Evolutionary conservation across 805 yeast genomes (phyloP).

Genomic region (Candida jianshihensis): DNA sequence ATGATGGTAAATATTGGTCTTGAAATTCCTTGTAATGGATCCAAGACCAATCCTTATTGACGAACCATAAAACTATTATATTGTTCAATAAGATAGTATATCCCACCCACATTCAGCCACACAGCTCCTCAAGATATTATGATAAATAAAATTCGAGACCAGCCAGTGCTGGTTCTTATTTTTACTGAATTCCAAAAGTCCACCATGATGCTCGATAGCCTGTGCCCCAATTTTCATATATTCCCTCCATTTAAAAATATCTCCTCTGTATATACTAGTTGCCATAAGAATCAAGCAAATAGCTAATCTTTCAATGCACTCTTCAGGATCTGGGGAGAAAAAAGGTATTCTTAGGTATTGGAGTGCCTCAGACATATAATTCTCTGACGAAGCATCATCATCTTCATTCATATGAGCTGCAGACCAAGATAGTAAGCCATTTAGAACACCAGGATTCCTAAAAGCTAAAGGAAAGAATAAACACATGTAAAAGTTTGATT

Average conservation of each 20-base stretch:
- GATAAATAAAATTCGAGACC: slow-evolving; percentile 73
- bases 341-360: neutral
- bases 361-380: neutral
- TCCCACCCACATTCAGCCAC: slow-evolving; percentile 50
- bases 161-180: slow-evolving; percentile 62
- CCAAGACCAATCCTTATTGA: slow-evolving; percentile 37
- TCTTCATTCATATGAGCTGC: neutral
- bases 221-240: slow-evolving; percentile 61
- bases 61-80: slow-evolving; percentile 36
- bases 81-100: slow-evolving; percentile 56
- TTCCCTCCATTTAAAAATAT: slow-evolving; percentile 67
- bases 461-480: neutral
- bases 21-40: slow-evolving; percentile 69
- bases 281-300: slow-evolving; percentile 61
- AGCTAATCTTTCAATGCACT: no score
- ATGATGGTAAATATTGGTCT: slow-evolving; percentile 59
- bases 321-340: no score
- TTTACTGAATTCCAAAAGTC: slow-evolving; percentile 42
- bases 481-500: neutral
- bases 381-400: neutral
- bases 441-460: neutral
- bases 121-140: slow-evolving; percentile 64
- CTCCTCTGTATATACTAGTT: slow-evolving; percentile 79
- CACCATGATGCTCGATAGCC: slow-evolving; percentile 55
- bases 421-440: neutral